phyloP scores from a whole-genome alignment of 768 basidiomycete species.

The Rhodotorula taiwanensis region DNA sequence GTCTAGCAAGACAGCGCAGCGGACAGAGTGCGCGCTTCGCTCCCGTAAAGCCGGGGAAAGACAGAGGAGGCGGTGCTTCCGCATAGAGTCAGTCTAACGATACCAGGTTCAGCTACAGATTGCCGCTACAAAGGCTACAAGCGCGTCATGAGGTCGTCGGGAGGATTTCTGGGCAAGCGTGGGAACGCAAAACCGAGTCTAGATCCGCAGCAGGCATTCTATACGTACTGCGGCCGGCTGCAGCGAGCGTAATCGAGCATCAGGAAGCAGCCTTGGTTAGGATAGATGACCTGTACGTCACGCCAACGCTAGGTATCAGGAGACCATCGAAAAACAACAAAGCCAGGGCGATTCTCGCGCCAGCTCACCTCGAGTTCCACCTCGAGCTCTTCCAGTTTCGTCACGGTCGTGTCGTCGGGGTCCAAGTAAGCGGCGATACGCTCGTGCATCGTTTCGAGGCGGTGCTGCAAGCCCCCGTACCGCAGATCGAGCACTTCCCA shows the following conservation, averaged over 20 bases:
- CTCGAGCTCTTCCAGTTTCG: constrained; percentile 19
- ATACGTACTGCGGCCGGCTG: not conserved
- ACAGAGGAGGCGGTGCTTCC: too few relatives aligned
- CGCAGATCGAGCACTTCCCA: constrained; percentile 35
- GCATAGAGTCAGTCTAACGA: too few relatives aligned
- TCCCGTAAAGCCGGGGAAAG: too few relatives aligned
- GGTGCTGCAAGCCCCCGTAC: constrained; percentile 33
- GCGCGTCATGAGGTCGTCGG: too few relatives aligned
- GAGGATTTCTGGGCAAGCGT: too few relatives aligned
- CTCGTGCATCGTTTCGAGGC: constrained; percentile 39
- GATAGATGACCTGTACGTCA: not conserved
- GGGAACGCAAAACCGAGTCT: too few relatives aligned
- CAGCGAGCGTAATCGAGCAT: constrained; percentile 6
- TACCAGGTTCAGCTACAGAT: too few relatives aligned
- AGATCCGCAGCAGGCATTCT: not conserved
- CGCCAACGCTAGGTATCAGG: not conserved
- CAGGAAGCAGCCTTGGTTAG: not conserved
- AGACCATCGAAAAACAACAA: too few relatives aligned
- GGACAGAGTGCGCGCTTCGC: too few relatives aligned
- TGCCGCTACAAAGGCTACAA: too few relatives aligned
- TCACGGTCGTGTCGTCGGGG: not conserved
- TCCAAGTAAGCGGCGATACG: constrained; percentile 22
- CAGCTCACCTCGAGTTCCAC: constrained; percentile 24
- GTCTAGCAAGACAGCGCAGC: too few relatives aligned
- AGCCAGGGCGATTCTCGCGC: too few relatives aligned